Evolutionary conservation across 306 rosid species (phyloP), one percentile per base, ranked within the genome.

Genomic region (Dalbergia oliveri): DNA sequence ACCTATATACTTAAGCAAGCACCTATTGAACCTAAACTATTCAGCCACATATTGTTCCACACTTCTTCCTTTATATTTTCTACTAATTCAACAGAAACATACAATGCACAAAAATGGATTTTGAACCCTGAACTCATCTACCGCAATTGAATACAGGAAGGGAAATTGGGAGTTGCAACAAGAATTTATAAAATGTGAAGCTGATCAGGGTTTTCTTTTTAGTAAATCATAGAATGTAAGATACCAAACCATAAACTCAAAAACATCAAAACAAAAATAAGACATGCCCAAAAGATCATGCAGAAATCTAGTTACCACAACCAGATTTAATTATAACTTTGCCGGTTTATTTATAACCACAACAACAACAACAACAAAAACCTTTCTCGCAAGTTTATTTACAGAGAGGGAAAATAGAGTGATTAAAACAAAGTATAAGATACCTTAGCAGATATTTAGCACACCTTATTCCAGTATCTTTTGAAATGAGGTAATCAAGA

Each of bases 401-500:
- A 51, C 14, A 45, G 53, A 16, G 69, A 56, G 69, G 59, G 44
- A 31, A 68, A 37, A 44, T 10, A 26, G 44, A 56, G 63, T 16
- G 13, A 34, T 10, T 41, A 63, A 65, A 66, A 50, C 67, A 53
- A 58, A 57, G 44, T 18, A 61, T 16, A 58, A 64, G 43, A 61
- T 73, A 92, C 97, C 97, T 90, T 71, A 94, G 69, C 68, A 94
- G 89, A 89, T 94, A 92, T 80, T 94, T 94, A 77, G 88, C 94
- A 79, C 97, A 94, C 78, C 85, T 87, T 66, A 84, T 87, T 86
- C 98, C 97, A 10, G 92, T 85, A 88, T 94, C 94, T 82, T 91
- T 94, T 4, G 97, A 91, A 75, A 94, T 91, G 83, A 92, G 98
- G 83, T 92, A 94, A 82, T 92, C 97, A 80, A 94, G 90, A 79